phyloP scores from a whole-genome alignment of 305 asterid species.

The Plantago coronopus region DNA sequence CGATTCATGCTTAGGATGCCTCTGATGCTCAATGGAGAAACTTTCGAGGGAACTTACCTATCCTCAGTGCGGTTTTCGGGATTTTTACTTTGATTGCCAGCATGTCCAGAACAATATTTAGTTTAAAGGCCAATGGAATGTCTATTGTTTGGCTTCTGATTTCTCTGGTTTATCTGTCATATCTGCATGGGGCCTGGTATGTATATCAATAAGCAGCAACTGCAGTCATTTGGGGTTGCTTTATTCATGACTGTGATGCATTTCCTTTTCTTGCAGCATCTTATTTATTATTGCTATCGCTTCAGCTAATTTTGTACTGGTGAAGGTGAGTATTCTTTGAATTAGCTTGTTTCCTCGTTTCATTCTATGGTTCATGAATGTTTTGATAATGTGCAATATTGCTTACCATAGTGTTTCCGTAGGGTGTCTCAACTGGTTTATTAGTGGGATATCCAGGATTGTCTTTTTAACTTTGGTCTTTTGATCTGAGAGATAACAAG shows the following conservation, averaged over 20 bases:
- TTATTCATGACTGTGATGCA: constrained; percentile 23
- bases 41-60: constrained; percentile 74
- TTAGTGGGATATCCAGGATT: no score
- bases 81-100: constrained; percentile 66
- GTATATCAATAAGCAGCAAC: constrained; percentile 18
- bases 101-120: constrained; percentile 38
- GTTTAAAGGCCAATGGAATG: constrained; percentile 83
- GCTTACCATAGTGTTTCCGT: no score
- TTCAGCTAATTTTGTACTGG: constrained; percentile 72
- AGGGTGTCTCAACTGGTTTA: no score
- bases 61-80: constrained; percentile 64
- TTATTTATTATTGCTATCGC: constrained; percentile 61
- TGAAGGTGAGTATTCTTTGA: constrained; percentile 56
- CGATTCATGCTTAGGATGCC: constrained; percentile 49
- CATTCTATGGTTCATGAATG: background rate
- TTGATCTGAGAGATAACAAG: background rate
- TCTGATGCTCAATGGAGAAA: constrained; percentile 98
- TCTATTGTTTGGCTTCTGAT: constrained; percentile 67
- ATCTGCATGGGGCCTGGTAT: constrained; percentile 94
- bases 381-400: no score
- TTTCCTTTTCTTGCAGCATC: constrained; percentile 52
- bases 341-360: constrained; percentile 21
- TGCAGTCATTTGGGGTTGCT: constrained; percentile 19
- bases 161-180: constrained; percentile 60
- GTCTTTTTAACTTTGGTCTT: background rate